phyloP scores from a whole-genome alignment of 805 yeast genomes.

The Pichia californica region DNA sequence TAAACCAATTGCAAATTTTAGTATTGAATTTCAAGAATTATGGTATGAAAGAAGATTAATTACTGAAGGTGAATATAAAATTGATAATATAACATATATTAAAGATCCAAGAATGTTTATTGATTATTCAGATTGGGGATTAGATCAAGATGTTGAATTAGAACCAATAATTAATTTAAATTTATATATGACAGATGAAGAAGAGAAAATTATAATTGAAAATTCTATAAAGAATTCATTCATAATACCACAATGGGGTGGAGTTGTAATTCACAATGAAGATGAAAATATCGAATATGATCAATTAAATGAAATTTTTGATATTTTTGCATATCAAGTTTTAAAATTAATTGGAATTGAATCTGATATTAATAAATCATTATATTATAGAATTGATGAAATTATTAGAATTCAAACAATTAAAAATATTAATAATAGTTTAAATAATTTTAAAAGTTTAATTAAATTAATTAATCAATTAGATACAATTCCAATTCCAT shows the following conservation, averaged over 20 bases:
- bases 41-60: constrained; percentile 46
- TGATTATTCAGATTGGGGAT: constrained; percentile 82
- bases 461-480: constrained; percentile 61
- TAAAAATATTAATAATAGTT: constrained; percentile 53
- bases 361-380: constrained; percentile 43
- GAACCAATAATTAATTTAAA: constrained; percentile 68
- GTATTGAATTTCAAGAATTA: constrained; percentile 73
- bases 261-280: constrained; percentile 48
- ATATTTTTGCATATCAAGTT: constrained; percentile 67
- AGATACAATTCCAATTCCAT: constrained; percentile 79
- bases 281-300: constrained; percentile 6
- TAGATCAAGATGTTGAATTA: constrained; percentile 39
- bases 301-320: constrained; percentile 38
- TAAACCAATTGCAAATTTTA: constrained; percentile 55
- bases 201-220: constrained; percentile 39
- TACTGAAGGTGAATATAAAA: constrained; percentile 20
- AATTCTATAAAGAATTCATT: constrained; percentile 49
- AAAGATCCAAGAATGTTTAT: constrained; percentile 67
- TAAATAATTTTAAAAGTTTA: constrained; percentile 68
- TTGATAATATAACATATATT: constrained; percentile 28
- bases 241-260: constrained; percentile 88
- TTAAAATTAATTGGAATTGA: constrained; percentile 71
- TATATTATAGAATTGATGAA: constrained; percentile 57
- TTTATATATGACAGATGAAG: constrained; percentile 50
- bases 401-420: constrained; percentile 53